Evolutionary conservation across 768 basidiomycete genomes (phyloP).

Genomic region (Pilatotrama ljubarskyi): DNA sequence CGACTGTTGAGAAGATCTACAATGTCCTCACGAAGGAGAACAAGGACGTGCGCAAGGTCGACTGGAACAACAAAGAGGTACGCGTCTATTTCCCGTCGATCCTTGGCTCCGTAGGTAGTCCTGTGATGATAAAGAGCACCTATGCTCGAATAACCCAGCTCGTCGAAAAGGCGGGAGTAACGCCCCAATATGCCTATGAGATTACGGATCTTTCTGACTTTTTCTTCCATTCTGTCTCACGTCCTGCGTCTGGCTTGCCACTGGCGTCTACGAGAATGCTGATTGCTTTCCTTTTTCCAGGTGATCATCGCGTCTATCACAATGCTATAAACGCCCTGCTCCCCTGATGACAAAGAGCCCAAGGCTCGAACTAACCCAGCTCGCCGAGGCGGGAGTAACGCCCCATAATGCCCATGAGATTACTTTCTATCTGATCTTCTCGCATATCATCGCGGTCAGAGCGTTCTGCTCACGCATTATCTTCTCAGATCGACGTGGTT

Average conservation of each 20-base stretch:
- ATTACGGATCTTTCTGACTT: constrained; percentile 31
- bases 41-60: constrained; percentile 90
- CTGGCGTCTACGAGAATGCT: constrained; percentile 1
- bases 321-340: not conserved
- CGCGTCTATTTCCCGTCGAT: constrained; percentile 27
- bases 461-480: not conserved
- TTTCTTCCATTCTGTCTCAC: constrained; percentile 28
- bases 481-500: constrained; percentile 78
- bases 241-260: constrained; percentile 13
- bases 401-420: constrained; percentile 75
- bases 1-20: constrained; percentile 81
- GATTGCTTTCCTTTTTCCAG: constrained; percentile 19
- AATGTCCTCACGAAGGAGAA: constrained; percentile 75
- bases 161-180: constrained; percentile 48
- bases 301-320: constrained; percentile 22
- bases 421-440: constrained; percentile 33
- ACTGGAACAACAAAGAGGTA: constrained; percentile 98
- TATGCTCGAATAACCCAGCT: constrained; percentile 55
- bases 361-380: constrained; percentile 89
- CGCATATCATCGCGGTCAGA: not conserved
- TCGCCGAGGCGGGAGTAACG: constrained; percentile 95
- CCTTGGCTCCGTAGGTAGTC: not conserved
- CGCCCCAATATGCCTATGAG: constrained; percentile 41
- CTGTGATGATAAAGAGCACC: constrained; percentile 50
- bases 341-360: constrained; percentile 83